Base-by-base conservation (phyloP, 306 rosid species). In the Lathyrus sativus region DNA sequence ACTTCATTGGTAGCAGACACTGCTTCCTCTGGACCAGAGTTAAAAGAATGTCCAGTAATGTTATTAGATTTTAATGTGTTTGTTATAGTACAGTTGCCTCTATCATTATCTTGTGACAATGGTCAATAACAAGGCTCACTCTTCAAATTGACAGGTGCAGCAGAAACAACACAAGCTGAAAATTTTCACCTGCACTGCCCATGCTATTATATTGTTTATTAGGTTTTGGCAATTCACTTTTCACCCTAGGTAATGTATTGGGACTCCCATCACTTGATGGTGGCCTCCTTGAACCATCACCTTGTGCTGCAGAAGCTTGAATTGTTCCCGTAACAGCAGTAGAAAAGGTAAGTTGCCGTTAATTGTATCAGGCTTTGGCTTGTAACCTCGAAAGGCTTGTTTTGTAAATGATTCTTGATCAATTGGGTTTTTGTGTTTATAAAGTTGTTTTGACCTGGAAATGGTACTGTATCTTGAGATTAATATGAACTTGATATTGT, bases 111-210 rank as follows among this genome's bases (percentile, higher is more conserved):
- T 69, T 38, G 78, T 9, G 75, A 51, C 31, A 71, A 67, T n/a
- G 78, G 79, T 31, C 78, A 74, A 65, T 82, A 53, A 73, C 84
- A 85, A 38, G 85, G 50, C 71, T 74, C 79, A 31, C 73, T 67
- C 71, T 83, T 78, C 62, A 72, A 73, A 70, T 74, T 77, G 56
- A 60, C 78, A 62, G 76, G 74, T 65, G 74, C 67, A 42, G 70
- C 55, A 59, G 81, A 63, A 72, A 66, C 90, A 74, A 85, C 88
- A 0, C 74, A 80, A 67, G 78, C 46, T 26, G 50, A 70, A 65
- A 74, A 72, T 78, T 81, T 62, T 84, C 97, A 67, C 82, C 74
- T 60, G 78, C 42, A 80, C 70, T 67, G 66, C 85, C 97, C 73
- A 39, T 51, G 44, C 81, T 77, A 70, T 37, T 73, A 44, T 61